Conservation (phyloP, 2,329 filamentous ascomycete genomes). For the Neobulgaria alba region DNA sequence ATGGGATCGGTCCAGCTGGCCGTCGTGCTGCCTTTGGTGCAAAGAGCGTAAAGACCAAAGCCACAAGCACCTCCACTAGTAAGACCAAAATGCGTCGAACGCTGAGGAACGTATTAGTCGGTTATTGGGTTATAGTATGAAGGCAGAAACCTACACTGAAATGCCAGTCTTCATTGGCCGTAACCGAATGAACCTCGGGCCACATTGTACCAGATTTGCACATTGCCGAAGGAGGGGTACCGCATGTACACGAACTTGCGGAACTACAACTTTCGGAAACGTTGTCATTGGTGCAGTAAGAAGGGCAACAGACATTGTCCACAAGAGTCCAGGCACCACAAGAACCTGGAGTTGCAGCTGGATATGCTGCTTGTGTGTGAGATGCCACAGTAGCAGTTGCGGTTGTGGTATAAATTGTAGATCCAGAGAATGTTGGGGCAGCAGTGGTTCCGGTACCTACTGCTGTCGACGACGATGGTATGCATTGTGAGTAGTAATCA, state of each 20-base stretch:
- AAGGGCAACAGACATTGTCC: constrained; percentile 11
- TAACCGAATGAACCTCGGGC: constrained; percentile 3
- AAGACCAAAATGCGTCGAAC: constrained; percentile 9
- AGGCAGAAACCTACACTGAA: constrained; percentile 5
- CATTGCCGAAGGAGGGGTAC: constrained; percentile 4
- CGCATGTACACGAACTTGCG: constrained; percentile 1
- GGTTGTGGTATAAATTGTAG: neutral
- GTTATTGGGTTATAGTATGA: neutral
- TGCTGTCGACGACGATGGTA: neutral
- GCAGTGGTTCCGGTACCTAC: too few relatives aligned
- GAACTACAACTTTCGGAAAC: constrained; percentile 7
- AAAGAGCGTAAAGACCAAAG: constrained; percentile 10
- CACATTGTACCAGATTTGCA: constrained; percentile 12
- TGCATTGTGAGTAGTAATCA: constrained; percentile 7
- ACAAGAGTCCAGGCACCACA: constrained; percentile 9
- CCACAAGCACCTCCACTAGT: constrained; percentile 10
- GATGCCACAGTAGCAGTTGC: neutral
- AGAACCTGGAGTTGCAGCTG: constrained; percentile 1
- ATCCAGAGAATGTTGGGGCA: neutral
- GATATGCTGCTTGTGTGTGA: constrained; percentile 8
- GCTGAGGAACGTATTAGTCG: neutral
- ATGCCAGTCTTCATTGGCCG: constrained; percentile 8
- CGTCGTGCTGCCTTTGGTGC: constrained; percentile 6
- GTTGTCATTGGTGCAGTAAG: constrained; percentile 5
- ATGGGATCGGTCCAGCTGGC: constrained; percentile 10